Percentiles rank a stretch among this genome's conserved stretches.
phyloP scores from a whole-genome alignment of 768 basidiomycete genomes.

The Ramaria rubella region DNA sequence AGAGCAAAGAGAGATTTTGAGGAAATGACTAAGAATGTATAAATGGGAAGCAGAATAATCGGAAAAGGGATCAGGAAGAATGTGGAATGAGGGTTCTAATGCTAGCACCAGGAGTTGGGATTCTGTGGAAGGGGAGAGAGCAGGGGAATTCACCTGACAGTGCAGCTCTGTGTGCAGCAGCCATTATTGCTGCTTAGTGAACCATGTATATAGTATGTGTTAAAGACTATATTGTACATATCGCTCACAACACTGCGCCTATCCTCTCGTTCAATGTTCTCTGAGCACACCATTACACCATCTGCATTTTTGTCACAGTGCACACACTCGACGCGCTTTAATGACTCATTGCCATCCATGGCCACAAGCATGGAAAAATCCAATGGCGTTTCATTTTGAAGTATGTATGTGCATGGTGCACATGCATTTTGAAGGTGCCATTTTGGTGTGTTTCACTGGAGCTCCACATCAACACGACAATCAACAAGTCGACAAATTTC shows the following conservation, averaged over 20 bases:
- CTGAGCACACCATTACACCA: constrained; percentile 10
- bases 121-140: no score
- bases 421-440: constrained; percentile 33
- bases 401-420: constrained; percentile 31
- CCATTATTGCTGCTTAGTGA: no score
- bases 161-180: no score
- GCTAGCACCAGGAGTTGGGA: no score
- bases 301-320: constrained; percentile 18
- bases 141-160: no score
- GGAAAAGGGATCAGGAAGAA: no score
- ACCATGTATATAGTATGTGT: no score
- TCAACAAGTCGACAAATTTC: constrained; percentile 19
- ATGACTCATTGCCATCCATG: constrained; percentile 31
- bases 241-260: constrained; percentile 12
- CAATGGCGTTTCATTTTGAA: constrained; percentile 26
- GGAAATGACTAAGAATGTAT: no score
- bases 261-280: neutral
- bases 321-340: constrained; percentile 23
- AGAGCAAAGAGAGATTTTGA: no score
- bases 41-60: no score
- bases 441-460: constrained; percentile 22
- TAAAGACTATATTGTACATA: no score
- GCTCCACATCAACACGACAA: constrained; percentile 14
- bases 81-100: no score
- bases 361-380: constrained; percentile 19